Evolutionary conservation across 129 eudicot species (phyloP).

Genomic region (carrot (Daucus carota)): DNA sequence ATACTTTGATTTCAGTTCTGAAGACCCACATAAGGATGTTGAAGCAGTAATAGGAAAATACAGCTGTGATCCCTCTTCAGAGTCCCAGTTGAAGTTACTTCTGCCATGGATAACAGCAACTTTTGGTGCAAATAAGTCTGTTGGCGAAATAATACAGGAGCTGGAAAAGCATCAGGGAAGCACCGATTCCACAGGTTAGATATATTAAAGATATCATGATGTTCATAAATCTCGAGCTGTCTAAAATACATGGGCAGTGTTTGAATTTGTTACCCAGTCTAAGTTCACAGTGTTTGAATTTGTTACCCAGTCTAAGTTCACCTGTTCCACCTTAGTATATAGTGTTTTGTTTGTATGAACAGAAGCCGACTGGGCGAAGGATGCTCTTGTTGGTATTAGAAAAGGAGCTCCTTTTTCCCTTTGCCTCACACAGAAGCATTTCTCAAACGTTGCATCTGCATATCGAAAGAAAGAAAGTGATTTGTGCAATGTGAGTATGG

Average conservation of each 20-base stretch:
- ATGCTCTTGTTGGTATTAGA: conserved; percentile 65
- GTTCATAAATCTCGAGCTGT: background rate
- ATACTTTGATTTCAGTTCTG: conserved; percentile 44
- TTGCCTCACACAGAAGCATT: conserved; percentile 61
- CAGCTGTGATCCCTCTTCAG: conserved; percentile 62
- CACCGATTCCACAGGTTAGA: conserved; percentile 58
- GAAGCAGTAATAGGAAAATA: conserved; percentile 41
- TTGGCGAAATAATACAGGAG: conserved; percentile 54
- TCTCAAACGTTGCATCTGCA: conserved; percentile 73
- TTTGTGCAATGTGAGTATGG: conserved; percentile 49
- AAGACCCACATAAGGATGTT: conserved; percentile 72
- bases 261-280: background rate
- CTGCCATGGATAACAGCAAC: conserved; percentile 71
- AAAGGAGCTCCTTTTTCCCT: conserved; percentile 92
- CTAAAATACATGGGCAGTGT: background rate
- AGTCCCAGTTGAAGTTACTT: conserved; percentile 62
- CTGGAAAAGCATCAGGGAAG: conserved; percentile 57
- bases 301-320: background rate
- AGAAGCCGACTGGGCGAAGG: conserved; percentile 98
- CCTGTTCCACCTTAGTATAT: background rate
- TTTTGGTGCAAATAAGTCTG: conserved; percentile 60
- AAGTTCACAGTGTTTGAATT: no score
- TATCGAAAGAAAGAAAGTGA: conserved; percentile 35
- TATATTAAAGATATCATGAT: background rate
- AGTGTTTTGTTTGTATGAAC: conserved; percentile 21